These are phyloP conservation scores for Rhynchospora tenuis DNA, from an alignment of 176 grass and related monocot genomes.

Conservation along the genomic window DNA sequence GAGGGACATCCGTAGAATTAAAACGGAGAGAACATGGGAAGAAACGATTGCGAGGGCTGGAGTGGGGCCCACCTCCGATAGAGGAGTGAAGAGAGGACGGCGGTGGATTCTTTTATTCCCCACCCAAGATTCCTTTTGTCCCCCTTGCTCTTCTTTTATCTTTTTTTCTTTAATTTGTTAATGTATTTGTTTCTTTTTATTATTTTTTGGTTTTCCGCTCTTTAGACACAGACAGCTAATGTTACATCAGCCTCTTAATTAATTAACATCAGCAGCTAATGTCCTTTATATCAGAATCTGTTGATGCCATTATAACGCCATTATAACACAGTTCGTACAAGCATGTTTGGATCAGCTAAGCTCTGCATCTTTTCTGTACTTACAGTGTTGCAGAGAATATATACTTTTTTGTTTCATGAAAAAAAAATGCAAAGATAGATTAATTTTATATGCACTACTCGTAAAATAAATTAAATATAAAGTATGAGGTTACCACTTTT, in stretches of 20 bases:
- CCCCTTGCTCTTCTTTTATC: background rate
- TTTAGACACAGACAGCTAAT: constrained; percentile 5
- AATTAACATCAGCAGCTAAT: background rate
- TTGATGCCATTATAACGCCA: constrained; percentile 7
- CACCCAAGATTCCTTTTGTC: background rate
- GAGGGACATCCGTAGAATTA: background rate
- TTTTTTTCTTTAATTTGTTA: background rate
- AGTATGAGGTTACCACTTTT: too few species aligned
- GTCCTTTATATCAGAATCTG: background rate
- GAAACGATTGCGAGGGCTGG: background rate
- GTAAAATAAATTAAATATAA: background rate
- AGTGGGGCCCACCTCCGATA: constrained; percentile 2
- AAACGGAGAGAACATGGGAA: background rate
- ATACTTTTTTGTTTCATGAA: background rate
- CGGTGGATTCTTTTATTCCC: constrained; percentile 17
- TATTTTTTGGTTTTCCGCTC: background rate
- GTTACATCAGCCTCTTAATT: background rate
- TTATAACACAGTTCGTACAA: background rate
- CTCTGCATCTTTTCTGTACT: constrained; percentile 3
- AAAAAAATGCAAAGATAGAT: background rate
- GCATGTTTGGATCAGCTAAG: constrained; percentile 7
- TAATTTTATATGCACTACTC: too few species aligned
- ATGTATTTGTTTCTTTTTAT: background rate
- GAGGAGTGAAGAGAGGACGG: background rate
- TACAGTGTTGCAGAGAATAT: background rate